These are phyloP conservation scores for Quercus berberidifolia DNA, from an alignment of 306 rosid species.

Conservation along the genomic window DNA sequence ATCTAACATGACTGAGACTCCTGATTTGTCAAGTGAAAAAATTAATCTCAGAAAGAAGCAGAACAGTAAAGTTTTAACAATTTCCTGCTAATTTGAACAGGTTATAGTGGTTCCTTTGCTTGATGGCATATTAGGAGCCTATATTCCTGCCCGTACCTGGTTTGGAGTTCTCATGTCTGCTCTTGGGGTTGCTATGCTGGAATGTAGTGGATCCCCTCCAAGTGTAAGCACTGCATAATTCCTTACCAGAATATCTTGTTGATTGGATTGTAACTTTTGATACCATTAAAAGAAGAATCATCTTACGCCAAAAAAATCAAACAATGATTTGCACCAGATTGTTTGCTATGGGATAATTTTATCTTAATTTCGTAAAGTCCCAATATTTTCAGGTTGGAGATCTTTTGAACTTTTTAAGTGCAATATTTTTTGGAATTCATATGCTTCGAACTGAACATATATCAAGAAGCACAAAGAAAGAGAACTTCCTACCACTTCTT, in stretches of 20 bases:
- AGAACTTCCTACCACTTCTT: conserved; percentile 62
- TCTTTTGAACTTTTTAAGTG: conserved; percentile 63
- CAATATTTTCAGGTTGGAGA: conserved; percentile 59
- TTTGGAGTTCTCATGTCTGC: conserved; percentile 63
- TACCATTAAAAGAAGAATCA: neutral
- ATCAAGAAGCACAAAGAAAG: conserved; percentile 55
- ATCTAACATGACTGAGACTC: neutral
- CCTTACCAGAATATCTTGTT: neutral
- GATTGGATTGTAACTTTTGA: neutral
- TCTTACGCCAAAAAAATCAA: neutral
- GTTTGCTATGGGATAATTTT: neutral
- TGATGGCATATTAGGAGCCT: conserved; percentile 72
- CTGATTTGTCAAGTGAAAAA: neutral
- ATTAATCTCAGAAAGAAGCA: neutral
- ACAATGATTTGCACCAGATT: neutral
- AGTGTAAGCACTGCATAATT: conserved; percentile 30
- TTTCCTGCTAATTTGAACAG: conserved; percentile 34
- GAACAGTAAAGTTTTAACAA: conserved; percentile 15
- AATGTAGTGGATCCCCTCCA: conserved; percentile 74
- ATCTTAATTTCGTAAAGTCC: neutral
- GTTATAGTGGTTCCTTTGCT: conserved; percentile 80
- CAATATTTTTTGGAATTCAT: conserved; percentile 70
- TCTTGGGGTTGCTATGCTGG: conserved; percentile 73
- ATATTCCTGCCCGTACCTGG: conserved; percentile 67
- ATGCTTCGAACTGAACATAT: conserved; percentile 75